A percentile compares a stretch with the other conserved stretches of the same genome.
phyloP scores from a whole-genome alignment of 108 stramenopile genomes.

The Pseudonitzschia multistriata region DNA sequence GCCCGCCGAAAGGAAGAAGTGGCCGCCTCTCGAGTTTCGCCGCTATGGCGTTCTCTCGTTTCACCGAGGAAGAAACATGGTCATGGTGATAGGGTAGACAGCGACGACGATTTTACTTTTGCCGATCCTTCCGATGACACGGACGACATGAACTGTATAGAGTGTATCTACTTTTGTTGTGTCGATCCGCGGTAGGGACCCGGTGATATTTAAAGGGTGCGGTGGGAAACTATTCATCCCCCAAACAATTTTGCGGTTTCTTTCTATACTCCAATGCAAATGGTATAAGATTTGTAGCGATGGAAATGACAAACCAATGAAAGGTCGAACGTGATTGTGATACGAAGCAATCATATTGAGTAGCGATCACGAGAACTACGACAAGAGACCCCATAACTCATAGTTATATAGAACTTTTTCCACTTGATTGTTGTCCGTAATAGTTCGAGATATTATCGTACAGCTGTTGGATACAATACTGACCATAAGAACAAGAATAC shows the following conservation, averaged over 20 bases:
- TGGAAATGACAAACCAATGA: too few relatives aligned
- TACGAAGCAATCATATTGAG: too few relatives aligned
- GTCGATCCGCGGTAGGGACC: not conserved
- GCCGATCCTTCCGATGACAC: not conserved
- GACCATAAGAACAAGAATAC: too few relatives aligned
- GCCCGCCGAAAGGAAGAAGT: constrained; percentile 33
- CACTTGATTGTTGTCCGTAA: too few relatives aligned
- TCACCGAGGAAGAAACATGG: not conserved
- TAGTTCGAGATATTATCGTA: too few relatives aligned
- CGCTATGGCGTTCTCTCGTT: constrained; percentile 1
- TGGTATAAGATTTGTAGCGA: too few relatives aligned
- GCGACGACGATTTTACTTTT: not conserved
- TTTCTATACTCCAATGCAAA: too few relatives aligned
- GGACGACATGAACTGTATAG: constrained; percentile 10
- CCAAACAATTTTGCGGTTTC: too few relatives aligned
- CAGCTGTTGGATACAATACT: too few relatives aligned
- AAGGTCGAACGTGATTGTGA: too few relatives aligned
- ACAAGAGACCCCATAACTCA: not conserved
- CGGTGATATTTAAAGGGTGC: not conserved
- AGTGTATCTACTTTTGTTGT: constrained; percentile 4
- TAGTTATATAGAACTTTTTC: not conserved
- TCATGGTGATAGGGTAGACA: constrained; percentile 1
- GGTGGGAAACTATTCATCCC: too few relatives aligned
- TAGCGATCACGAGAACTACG: too few relatives aligned
- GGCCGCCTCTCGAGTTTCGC: not conserved